Base-by-base conservation (phyloP, 2,329 filamentous ascomycete species). In the Arachnomyces sp. region DNA sequence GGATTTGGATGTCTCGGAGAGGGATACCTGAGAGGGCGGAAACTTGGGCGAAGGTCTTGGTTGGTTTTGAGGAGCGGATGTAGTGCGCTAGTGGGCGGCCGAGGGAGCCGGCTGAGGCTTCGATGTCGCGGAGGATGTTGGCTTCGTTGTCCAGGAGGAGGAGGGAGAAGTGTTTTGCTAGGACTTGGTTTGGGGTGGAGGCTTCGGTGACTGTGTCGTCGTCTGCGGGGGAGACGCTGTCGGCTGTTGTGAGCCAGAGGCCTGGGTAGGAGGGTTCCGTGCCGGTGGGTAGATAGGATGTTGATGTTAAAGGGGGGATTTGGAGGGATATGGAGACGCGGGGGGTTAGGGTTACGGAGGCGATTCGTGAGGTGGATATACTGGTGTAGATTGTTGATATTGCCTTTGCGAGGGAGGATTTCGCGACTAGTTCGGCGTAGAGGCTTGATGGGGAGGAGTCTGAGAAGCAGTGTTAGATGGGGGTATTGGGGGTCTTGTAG, bases 91-190 rank as follows among this genome's bases (percentile, higher is more conserved):
- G 79, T 5, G 82, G 81, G 1, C 78, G 73, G 0, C 85, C 84
- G 6, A 86, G 77, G 5, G 84, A 81, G 32, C 87, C 84, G 7
- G 80, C 74, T 34, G 92, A 85, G 1, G 77, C 74, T 45, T 76
- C 71, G 6, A 82, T 68, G 33, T 81, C 75, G 49, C 74, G 76
- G 51, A 94, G 77, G 7, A 96, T 78, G 44, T 85, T 81, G 1
- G 85, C 74, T 54, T 90, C 84, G 52, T 93, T 86, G 45, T 88
- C 81, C 38, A 94, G 78, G 7, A 96, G 74, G 0, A 98, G 71
- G 2, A 98, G 68, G 0, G 84, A 85, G 53, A 93, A 94, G 58
- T 94, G 85, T 50, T 87, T 88, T 46, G 88, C 87, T 34, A 93
- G 71, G 2, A 64, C 57, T 35, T 63, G 60, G 39, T 82, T 79